A percentile compares a stretch with the other conserved stretches of the same genome.
Conservation (phyloP, 2,329 filamentous ascomycete species). For the Botryosphaeria agaves region DNA sequence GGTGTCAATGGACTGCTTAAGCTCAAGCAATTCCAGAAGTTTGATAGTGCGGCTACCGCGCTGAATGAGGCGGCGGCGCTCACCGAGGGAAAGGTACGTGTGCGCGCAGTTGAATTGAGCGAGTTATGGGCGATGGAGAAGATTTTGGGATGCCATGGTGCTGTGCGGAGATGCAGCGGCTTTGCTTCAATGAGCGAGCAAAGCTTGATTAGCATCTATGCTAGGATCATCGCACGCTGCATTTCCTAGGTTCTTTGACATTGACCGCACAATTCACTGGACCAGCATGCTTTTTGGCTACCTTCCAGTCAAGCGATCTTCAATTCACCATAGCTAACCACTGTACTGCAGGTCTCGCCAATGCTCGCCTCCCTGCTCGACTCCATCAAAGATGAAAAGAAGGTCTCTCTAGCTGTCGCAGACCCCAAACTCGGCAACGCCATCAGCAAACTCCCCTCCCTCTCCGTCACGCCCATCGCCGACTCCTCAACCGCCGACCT, state of each 20-base stretch:
- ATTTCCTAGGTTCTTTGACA: no score
- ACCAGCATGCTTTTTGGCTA: background rate
- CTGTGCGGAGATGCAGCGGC: background rate
- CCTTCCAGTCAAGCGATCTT: no score
- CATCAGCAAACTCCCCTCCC: conserved; percentile 78
- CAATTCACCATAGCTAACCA: conserved; percentile 1
- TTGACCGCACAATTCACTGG: background rate
- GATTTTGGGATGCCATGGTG: no score
- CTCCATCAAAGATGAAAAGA: conserved; percentile 92
- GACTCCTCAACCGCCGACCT: conserved; percentile 73
- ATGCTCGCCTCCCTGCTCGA: conserved; percentile 70
- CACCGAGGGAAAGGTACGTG: conserved; percentile 60
- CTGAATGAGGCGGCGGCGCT: conserved; percentile 80
- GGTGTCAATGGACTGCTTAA: conserved; percentile 86
- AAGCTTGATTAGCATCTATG: background rate
- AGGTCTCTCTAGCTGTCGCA: conserved; percentile 82
- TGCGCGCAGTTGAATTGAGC: background rate
- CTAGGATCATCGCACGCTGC: background rate
- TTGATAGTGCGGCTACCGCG: conserved; percentile 80
- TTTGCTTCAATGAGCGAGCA: background rate
- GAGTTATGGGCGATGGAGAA: no score
- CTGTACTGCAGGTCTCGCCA: conserved; percentile 45
- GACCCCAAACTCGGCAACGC: conserved; percentile 82
- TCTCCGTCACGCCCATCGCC: conserved; percentile 70
- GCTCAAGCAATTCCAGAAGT: conserved; percentile 94